Evolutionary conservation across 2,329 filamentous ascomycete species (phyloP), one percentile per base, ranked within the genome.

Genomic region (Pseudocercospora ulei): DNA sequence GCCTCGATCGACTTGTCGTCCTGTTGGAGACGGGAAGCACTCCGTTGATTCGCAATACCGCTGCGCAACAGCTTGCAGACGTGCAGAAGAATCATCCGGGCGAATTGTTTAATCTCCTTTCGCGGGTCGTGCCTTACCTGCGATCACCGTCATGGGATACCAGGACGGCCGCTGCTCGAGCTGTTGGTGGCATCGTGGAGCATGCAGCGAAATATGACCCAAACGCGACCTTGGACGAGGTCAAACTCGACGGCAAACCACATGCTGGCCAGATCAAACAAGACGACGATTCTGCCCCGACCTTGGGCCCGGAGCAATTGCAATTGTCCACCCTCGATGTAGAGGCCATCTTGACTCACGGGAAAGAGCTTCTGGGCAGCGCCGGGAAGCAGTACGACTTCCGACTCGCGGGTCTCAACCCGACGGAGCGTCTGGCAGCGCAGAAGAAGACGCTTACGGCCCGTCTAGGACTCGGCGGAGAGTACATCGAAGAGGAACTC

Each of bases 1-100:
- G 62, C 49, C 56, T 64, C 43, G 61, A 64, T 49, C 60, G 61
- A 43, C 50, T 63, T 48, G 62, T 64, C 62, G 94, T 87, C 50
- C 77, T 98, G 60, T 78, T 98, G 55, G 90, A 98, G 72, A 96
- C 90, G 41, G 90, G 90, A 54, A 96, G 88, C 66, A 98, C 90
- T 44, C 80, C 82, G 59, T 72, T 98, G 51, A 96, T 98, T 59
- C 80, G 92, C 52, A 93, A 95, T 59, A 98, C 90, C 47, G 92
- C 90, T 47, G 90, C 93, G 46, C 86, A 92, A 58, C 90, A 98
- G 65, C 73, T 98, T 48, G 90, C 87, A 46, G 90, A 98, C 65
- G 90, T 94, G 63, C 92, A 98, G 65, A 96, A 95, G 61, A 83
- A 90, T 62, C 90, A 96, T 56, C 90, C 90, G 0, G 88, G 98